phyloP scores from a whole-genome alignment of 2,329 filamentous ascomycete species.

The Colletotrichum melonis region DNA sequence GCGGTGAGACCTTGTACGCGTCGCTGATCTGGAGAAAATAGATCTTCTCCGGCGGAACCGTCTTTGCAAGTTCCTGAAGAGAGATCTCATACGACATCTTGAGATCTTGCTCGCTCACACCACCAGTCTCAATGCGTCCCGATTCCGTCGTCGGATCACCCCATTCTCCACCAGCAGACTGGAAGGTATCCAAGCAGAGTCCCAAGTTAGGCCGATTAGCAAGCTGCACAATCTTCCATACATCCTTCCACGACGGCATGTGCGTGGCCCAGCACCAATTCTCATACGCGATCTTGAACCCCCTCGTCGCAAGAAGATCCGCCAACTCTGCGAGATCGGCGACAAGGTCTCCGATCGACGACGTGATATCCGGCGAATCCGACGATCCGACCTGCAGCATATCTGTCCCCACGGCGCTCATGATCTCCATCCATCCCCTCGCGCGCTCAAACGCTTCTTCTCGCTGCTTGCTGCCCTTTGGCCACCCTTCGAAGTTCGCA shows the following conservation, averaged over 20 bases:
- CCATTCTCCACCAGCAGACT: slow-evolving; percentile 79
- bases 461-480: slow-evolving; percentile 65
- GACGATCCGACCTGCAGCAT: slow-evolving; percentile 77
- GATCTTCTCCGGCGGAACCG: slow-evolving; percentile 76
- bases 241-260: slow-evolving; percentile 74
- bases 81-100: slow-evolving; percentile 63
- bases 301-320: slow-evolving; percentile 67
- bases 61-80: slow-evolving; percentile 64
- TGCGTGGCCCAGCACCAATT: slow-evolving; percentile 86
- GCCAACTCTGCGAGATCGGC: slow-evolving; percentile 72
- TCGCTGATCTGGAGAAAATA: slow-evolving; percentile 81
- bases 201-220: slow-evolving; percentile 76
- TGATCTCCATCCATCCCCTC: slow-evolving; percentile 75
- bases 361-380: slow-evolving; percentile 69
- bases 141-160: slow-evolving; percentile 75
- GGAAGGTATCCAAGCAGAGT: slow-evolving; percentile 83
- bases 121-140: slow-evolving; percentile 64
- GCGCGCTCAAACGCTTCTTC: slow-evolving; percentile 72
- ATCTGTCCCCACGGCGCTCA: slow-evolving; percentile 76
- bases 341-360: slow-evolving; percentile 62
- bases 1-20: slow-evolving; percentile 71
- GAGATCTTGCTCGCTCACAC: slow-evolving; percentile 54
- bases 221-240: slow-evolving; percentile 74
- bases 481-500: slow-evolving; percentile 82
- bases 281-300: slow-evolving; percentile 77